These are phyloP conservation scores for Darksidea phi DNA, from an alignment of 495 filamentous ascomycete genomes.

Conservation along the genomic window DNA sequence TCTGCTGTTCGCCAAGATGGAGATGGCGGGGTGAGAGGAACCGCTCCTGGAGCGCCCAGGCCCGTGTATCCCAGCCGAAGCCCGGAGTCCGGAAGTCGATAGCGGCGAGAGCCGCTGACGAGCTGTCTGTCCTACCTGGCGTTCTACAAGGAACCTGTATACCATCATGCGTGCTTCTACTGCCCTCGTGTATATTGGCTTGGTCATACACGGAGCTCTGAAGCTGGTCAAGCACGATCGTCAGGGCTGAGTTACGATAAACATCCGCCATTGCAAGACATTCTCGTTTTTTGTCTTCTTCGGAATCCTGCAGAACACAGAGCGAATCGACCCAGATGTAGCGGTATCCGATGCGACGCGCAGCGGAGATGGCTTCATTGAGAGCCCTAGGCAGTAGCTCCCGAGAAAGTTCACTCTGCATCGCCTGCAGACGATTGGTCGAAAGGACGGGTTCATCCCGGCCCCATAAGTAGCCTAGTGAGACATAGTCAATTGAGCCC, in stretches of 20 bases:
- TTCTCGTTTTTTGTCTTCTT: constrained; percentile 23
- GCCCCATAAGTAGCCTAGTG: constrained; percentile 25
- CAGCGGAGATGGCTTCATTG: constrained; percentile 21
- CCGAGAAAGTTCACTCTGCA: constrained; percentile 7
- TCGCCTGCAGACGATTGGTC: constrained; percentile 1
- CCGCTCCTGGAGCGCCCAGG: constrained; percentile 32
- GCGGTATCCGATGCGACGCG: constrained; percentile 19
- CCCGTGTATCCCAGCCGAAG: constrained; percentile 29
- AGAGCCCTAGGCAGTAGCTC: constrained; percentile 12
- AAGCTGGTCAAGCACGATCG: constrained; percentile 19
- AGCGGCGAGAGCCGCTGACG: background rate
- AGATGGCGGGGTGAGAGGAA: constrained; percentile 29
- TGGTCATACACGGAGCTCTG: background rate
- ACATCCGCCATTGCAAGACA: constrained; percentile 25
- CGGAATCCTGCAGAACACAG: constrained; percentile 32
- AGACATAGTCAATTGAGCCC: constrained; percentile 8
- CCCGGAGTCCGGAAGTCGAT: constrained; percentile 4
- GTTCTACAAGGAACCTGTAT: no score
- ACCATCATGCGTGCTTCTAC: no score
- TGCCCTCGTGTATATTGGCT: background rate
- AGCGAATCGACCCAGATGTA: constrained; percentile 36
- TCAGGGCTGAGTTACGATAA: constrained; percentile 32
- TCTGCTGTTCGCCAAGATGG: constrained; percentile 24
- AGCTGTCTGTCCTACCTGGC: no score
- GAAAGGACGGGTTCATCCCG: constrained; percentile 5